Base-by-base conservation (phyloP, 768 basidiomycete species). In the Candolleomyces eurysporus region DNA sequence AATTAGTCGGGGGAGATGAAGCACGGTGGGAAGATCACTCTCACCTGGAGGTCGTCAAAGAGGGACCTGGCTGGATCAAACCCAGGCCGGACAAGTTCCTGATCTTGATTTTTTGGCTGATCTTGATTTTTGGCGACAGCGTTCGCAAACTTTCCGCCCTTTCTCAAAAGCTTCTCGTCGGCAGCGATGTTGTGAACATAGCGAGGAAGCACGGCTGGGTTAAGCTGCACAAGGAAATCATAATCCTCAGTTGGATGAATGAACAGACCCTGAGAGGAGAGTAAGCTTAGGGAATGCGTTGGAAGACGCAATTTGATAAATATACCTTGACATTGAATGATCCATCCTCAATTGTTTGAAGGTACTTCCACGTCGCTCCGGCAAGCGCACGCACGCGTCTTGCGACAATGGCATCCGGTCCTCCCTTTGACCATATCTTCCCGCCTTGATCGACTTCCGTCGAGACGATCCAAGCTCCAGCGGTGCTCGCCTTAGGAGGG, bases 241-340 rank as follows among this genome's bases (percentile, higher is more conserved):
- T 97, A 99, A 67, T 95, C 91, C 3, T 85, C 78, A 3, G 85
- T 83, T 0, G 95, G 91, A 66, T 96, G 93, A 10, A 84, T 76
- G 76, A 98, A 97, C 57, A 98, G 79, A n/a, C 83, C 77, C 95
- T 96, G 4, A 6, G 51, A 53, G 42, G 26, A 45, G 22, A 31
- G 32, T 26, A 16, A 43, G 17, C 22, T 59, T 19, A 19, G 9
- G 0, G 11, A 5, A 39, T 13, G 6, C 16, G 16, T 4, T 36
- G 5, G 5, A 43, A 49, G 54, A 1, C 2, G 9, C 4, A 36
- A 11, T 36, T 43, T 22, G 62, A 5, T 9, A 60, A 49, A 51
- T 68, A 54, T 77, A 93, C 92, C 80, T 84, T 79, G 40, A 92
- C 83, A 58, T 85, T 80, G 11, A 86, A 69, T 3, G 69, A 59